Evolutionary conservation across 306 rosid genomes (phyloP).

Genomic region (Cicer arietinum): DNA sequence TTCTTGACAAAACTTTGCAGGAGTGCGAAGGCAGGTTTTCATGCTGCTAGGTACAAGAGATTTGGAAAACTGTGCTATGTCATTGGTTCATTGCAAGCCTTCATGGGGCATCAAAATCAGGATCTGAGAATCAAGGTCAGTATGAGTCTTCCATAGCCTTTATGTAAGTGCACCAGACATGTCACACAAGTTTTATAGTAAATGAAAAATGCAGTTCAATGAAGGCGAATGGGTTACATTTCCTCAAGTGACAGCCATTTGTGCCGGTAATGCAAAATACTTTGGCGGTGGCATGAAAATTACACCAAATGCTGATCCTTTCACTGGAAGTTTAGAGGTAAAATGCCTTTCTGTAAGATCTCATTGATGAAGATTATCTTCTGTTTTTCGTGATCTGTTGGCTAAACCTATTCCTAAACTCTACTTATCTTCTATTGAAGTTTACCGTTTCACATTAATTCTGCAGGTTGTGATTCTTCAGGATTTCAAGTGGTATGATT

Average conservation of each 20-base stretch:
- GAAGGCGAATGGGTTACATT: conserved; percentile 81
- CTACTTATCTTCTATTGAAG: conserved; percentile 10
- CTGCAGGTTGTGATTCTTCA: conserved; percentile 88
- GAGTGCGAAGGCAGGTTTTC: conserved; percentile 96
- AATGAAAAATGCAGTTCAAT: conserved; percentile 60
- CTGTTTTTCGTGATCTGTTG: conserved; percentile 30
- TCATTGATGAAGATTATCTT: conserved; percentile 20
- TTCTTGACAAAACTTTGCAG: conserved; percentile 51
- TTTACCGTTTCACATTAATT: conserved; percentile 2
- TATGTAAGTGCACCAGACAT: conserved; percentile 15
- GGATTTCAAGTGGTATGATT: conserved; percentile 92
- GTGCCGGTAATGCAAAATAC: conserved; percentile 90
- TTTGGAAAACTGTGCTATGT: conserved; percentile 91
- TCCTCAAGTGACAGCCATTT: conserved; percentile 82
- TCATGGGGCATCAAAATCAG: conserved; percentile 82
- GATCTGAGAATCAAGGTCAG: conserved; percentile 83
- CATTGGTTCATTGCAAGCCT: conserved; percentile 90
- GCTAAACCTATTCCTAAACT: conserved; percentile 33
- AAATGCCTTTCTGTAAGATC: conserved; percentile 27
- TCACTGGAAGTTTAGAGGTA: conserved; percentile 78
- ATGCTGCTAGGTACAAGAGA: conserved; percentile 82
- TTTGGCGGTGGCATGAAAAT: conserved; percentile 99
- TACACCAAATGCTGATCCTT: conserved; percentile 81
- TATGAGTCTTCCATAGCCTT: conserved; percentile 33
- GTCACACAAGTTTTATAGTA: conserved; percentile 24